These are phyloP conservation scores for Musa beccarii DNA, from an alignment of 176 grass and related monocot species.

Conservation along the genomic window DNA sequence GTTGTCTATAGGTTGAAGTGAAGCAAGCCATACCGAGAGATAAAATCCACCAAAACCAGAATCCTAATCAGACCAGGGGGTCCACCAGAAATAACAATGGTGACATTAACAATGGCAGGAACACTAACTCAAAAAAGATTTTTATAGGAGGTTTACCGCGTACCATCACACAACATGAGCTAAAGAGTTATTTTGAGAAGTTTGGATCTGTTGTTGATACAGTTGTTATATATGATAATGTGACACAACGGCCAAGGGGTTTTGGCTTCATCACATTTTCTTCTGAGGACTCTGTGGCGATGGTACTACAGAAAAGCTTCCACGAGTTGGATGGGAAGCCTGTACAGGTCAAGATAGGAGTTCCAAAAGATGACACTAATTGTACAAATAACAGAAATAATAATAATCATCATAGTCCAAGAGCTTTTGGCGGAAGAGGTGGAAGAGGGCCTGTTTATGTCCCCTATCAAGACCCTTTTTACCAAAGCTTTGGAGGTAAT, in stretches of 20 bases:
- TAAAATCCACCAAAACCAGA: constrained; percentile 11
- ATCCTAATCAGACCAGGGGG: constrained; percentile 15
- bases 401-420: constrained; percentile 14
- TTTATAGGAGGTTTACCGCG: constrained; percentile 54
- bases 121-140: constrained; percentile 39
- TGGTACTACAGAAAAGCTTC: constrained; percentile 34
- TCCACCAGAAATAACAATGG: neutral
- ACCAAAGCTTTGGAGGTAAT: neutral
- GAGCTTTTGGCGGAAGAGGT: constrained; percentile 4
- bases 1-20: constrained; percentile 19
- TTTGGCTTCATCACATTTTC: constrained; percentile 73
- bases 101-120: neutral
- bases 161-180: constrained; percentile 26
- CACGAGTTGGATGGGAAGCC: constrained; percentile 42
- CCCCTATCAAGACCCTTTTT: constrained; percentile 9
- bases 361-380: constrained; percentile 34
- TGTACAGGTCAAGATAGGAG: constrained; percentile 31
- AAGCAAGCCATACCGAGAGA: constrained; percentile 21
- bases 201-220: constrained; percentile 49
- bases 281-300: constrained; percentile 22
- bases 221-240: constrained; percentile 28
- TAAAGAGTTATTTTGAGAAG: constrained; percentile 45
- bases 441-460: constrained; percentile 10
- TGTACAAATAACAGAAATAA: constrained; percentile 6
- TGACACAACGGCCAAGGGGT: constrained; percentile 25